Percentiles rank a stretch among this genome's conserved stretches.
phyloP scores from a whole-genome alignment of 768 basidiomycete genomes.

The Kwoniella pini region DNA sequence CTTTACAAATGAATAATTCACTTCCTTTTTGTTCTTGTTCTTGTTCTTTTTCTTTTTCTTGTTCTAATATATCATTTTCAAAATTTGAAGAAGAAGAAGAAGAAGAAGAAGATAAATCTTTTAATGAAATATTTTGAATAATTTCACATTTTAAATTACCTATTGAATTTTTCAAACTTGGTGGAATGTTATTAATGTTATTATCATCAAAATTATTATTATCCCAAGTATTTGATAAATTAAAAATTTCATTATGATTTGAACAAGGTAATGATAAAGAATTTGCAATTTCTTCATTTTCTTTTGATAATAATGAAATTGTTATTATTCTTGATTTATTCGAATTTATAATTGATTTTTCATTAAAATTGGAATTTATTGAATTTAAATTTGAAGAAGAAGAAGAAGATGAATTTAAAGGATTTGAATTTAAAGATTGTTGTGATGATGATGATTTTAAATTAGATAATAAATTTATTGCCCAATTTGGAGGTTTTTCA shows the following conservation, averaged over 20 bases:
- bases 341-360: not conserved
- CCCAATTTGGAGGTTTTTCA: conserved; percentile 17
- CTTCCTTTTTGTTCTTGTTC: too few relatives aligned
- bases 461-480: conserved; percentile 1
- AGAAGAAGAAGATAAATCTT: conserved; percentile 13
- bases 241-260: conserved; percentile 17
- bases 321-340: conserved; percentile 10
- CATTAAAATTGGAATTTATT: not conserved
- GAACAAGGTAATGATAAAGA: conserved; percentile 6
- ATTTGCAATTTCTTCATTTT: conserved; percentile 18
- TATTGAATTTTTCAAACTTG: conserved; percentile 4
- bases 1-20: conserved; percentile 30
- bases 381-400: not conserved
- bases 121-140: conserved; percentile 8
- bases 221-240: conserved; percentile 2
- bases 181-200: conserved; percentile 10
- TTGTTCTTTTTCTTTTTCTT: too few relatives aligned
- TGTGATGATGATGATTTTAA: conserved; percentile 8
- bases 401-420: conserved; percentile 1
- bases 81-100: not conserved
- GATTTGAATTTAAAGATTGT: too few relatives aligned
- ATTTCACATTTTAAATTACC: conserved; percentile 17
- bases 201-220: not conserved
- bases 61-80: too few relatives aligned
- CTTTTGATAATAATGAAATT: conserved; percentile 17